Evolutionary conservation across 441 rosid genomes (phyloP), one percentile per base, ranked within the genome.

Genomic region (Jatropha podagrica): DNA sequence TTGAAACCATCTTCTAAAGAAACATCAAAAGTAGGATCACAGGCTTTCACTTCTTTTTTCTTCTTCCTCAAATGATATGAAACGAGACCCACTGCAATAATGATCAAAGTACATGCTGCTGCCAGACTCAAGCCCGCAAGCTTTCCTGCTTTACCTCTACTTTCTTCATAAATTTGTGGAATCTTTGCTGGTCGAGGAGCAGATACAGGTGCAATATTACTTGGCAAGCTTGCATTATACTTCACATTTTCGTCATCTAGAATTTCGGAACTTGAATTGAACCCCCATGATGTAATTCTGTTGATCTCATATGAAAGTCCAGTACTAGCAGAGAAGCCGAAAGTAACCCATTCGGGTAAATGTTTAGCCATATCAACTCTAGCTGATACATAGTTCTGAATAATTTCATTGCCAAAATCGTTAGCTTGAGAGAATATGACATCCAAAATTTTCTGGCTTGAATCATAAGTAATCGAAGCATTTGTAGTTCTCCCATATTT

Each of bases 291-390:
- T 62, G 2, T 20, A 48, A 86, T 63, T 13, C 52, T 55, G 51
- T 73, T 79, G 2, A 55, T 9, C 32, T 81, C 81, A 9, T 11
- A 37, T 0, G 0, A 0, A 37, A 0, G 0, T 38, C 80, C 83
- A 0, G 84, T 74, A 10, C 86, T 59, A 0, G 80, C 84, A 2
- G 88, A 78, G 72, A 87, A 85, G 37, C 87, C 86, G 4, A 85
- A 74, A 2, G 49, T 64, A 38, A 83, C 80, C 81, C 74, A 41
- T 60, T 87, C 86, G 1, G 82, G 80, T 66, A 87, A 79, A 27
- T 55, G 9, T 12, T 23, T 61, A 5, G 41, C 74, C 38, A 77
- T n/a, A 65, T 37, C 20, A 38, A 44, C 68, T 2, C 8, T 7
- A 46, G 75, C 68, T 32, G 68, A 72, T 63, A 61, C 77, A 38